These are phyloP conservation scores for Pyricularia pennisetigena DNA, from an alignment of 2,329 filamentous ascomycete species.

Conservation along the genomic window DNA sequence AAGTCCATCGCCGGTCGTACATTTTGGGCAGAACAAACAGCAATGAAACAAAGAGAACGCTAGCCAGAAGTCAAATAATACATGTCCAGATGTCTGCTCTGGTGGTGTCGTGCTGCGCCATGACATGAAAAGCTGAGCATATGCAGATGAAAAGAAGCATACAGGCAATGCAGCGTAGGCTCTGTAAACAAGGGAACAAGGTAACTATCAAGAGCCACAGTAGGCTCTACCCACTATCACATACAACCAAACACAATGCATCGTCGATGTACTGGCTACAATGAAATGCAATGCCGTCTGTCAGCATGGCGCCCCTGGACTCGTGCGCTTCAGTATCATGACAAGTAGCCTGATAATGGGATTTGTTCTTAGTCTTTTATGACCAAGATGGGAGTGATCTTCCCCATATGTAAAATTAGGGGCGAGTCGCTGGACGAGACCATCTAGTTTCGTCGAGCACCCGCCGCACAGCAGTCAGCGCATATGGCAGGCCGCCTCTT, in stretches of 20 bases:
- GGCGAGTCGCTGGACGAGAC: neutral
- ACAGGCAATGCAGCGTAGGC: neutral
- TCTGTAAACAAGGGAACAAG: neutral
- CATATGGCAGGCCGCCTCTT: neutral
- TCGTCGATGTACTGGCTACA: neutral
- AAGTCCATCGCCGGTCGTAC: neutral
- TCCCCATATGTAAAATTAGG: neutral
- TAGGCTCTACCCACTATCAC: neutral
- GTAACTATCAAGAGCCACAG: neutral
- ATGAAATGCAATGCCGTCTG: neutral
- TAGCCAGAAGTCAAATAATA: neutral
- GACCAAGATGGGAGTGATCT: neutral
- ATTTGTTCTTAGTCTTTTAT: neutral
- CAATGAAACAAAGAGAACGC: neutral
- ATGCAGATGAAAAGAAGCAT: neutral
- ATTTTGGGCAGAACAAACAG: neutral
- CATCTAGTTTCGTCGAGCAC: neutral
- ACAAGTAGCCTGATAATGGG: neutral
- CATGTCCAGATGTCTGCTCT: neutral
- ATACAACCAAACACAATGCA: neutral
- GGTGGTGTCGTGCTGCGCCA: neutral
- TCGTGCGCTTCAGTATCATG: neutral
- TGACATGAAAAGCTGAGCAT: neutral
- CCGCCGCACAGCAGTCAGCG: neutral
- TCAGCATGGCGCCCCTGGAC: neutral